Base-by-base conservation (phyloP, 352 stramenopile genomes). In the Phytophthora capsici region DNA sequence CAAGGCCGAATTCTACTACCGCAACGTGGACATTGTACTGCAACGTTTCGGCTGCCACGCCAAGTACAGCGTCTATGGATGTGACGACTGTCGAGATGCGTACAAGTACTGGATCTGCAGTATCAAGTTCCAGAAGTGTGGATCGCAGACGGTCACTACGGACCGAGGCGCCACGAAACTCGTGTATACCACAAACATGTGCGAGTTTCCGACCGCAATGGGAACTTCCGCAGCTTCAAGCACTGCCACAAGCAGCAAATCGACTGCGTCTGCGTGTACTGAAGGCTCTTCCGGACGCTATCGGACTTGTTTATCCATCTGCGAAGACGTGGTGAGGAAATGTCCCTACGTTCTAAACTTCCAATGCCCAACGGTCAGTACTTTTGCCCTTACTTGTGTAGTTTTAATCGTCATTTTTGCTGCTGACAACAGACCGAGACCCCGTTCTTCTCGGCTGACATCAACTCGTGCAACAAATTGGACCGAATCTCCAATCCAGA, bases 41-140 rank as follows among this genome's bases (percentile, higher is more conserved):
- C 82, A 89, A 60, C 84, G 85, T 36, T 95, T 95, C 59, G 85
- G 85, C 1, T 95, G 87, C 44, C 84, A 89, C 54, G 81, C 73
- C 41, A 87, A 86, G 57, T 95, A 94, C 69, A 90, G 80, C 32
- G 58, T 95, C 41, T 94, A 94, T 63, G 84, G 69, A 45, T 94
- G 87, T 47, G 85, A 93, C 26, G 82, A 94, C 60, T 95, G 85
- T 47, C 82, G 85, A 8, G 87, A 94, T 23, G 87, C 87, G n/a
- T 95, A 94, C 79, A 94, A 95, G 64, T 92, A 95, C 68, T 95
- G 85, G 85, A 72, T 95, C 55, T 95, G 84, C 69, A 90, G 83
- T 53, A 86, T 89, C 70, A 91, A 93, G 54, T 93, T 95, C 60
- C 86, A 92, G 37, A 81, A 86, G 28, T 93, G 86, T 52, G 85